Evolutionary conservation across 2,329 filamentous ascomycete genomes (phyloP).

Genomic region (Ophiostoma himal-ulmi): DNA sequence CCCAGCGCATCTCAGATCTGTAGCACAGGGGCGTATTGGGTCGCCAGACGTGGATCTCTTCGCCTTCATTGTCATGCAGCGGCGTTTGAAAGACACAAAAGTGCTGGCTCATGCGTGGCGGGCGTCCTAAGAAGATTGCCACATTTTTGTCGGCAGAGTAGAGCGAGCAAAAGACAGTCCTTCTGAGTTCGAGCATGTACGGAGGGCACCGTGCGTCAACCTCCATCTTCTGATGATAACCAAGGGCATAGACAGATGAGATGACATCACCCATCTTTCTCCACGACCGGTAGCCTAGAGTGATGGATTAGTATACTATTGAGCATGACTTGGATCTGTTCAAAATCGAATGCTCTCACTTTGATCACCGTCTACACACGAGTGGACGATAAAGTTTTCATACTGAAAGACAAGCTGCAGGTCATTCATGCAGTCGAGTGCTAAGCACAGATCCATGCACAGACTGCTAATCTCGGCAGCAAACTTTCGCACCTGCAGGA

Average conservation of each 20-base stretch:
- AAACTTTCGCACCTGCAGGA: constrained; percentile 11
- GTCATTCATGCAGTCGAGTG: constrained; percentile 12
- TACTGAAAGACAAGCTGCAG: constrained; percentile 11
- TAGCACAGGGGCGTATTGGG: constrained; percentile 5
- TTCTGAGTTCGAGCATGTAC: not conserved
- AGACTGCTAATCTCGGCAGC: constrained; percentile 12
- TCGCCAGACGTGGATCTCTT: constrained; percentile 2
- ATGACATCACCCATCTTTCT: constrained; percentile 14
- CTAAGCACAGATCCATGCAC: constrained; percentile 13
- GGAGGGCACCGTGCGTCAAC: not conserved
- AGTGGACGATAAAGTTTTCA: constrained; percentile 12
- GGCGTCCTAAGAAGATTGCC: constrained; percentile 9
- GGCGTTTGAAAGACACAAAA: constrained; percentile 14
- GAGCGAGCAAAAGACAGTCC: constrained; percentile 10
- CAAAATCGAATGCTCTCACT: not conserved
- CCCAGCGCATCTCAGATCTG: constrained; percentile 12
- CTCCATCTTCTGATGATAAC: constrained; percentile 13
- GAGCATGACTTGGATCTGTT: too few relatives aligned
- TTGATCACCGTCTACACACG: constrained; percentile 10
- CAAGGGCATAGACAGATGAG: constrained; percentile 12
- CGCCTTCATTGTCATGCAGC: not conserved
- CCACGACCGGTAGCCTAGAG: constrained; percentile 7
- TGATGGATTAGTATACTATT: not conserved
- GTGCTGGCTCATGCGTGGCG: constrained; percentile 11
- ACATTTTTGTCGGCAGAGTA: constrained; percentile 12